Evolutionary conservation across 345 rosid species (phyloP).

Genomic region (Firmiana major): DNA sequence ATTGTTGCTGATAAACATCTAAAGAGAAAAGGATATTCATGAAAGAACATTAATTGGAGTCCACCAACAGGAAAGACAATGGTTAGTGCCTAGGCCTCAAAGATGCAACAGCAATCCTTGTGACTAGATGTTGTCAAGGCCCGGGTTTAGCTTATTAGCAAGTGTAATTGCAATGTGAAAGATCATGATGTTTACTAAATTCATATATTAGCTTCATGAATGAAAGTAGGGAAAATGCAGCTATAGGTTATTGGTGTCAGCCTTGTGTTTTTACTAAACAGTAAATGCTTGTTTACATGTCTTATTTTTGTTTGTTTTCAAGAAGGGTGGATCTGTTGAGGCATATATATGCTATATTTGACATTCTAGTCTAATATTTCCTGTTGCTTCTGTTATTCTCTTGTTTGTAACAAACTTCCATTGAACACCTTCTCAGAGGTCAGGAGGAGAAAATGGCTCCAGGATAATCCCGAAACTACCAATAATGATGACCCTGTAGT

Average conservation of each 20-base stretch:
- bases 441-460: conserved; percentile 85
- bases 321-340: neutral
- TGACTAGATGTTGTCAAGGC: neutral
- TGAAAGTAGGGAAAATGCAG: neutral
- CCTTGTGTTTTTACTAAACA: neutral
- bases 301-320: neutral
- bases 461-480: conserved; percentile 72
- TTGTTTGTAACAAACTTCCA: neutral
- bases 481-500: conserved; percentile 72
- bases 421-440: conserved; percentile 54
- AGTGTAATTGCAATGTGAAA: neutral
- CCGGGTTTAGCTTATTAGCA: neutral
- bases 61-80: neutral
- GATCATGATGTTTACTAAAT: neutral
- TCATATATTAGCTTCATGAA: neutral
- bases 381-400: neutral
- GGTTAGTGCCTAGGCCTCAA: neutral
- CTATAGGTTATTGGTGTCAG: neutral
- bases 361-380: neutral
- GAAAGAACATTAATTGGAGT: neutral
- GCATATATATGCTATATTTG: neutral
- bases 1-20: neutral
- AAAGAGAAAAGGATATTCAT: neutral
- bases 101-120: neutral
- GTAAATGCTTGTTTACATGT: neutral